These are phyloP conservation scores for Conoideocrella luteorostrata DNA, from an alignment of 2,329 filamentous ascomycete genomes.

Conservation along the genomic window DNA sequence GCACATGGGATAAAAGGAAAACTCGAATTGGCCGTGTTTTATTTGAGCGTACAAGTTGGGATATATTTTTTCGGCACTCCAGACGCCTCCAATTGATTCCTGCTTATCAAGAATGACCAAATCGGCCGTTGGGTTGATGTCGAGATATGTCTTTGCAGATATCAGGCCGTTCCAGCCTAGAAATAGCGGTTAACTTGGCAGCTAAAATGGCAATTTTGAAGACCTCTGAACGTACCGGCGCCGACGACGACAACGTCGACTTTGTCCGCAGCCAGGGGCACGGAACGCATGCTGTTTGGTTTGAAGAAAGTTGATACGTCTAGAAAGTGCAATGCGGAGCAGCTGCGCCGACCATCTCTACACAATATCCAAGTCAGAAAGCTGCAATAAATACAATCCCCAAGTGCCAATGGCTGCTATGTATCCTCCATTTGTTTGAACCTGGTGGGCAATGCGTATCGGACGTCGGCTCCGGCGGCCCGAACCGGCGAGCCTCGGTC, in stretches of 20 bases:
- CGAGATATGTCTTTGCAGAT: conserved; percentile 20
- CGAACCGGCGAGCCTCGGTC: too few species aligned
- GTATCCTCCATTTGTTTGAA: too few species aligned
- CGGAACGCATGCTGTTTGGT: not conserved
- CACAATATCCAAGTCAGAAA: too few species aligned
- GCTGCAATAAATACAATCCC: too few species aligned
- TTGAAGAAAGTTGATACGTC: not conserved
- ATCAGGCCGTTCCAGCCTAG: conserved; percentile 23
- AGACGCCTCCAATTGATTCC: conserved; percentile 19
- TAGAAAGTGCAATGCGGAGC: too few species aligned
- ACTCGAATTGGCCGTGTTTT: conserved; percentile 26
- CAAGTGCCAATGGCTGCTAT: too few species aligned
- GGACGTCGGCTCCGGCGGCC: too few species aligned
- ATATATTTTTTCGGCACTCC: conserved; percentile 21
- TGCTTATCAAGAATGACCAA: conserved; percentile 20
- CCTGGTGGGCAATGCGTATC: too few species aligned
- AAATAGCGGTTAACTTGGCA: not conserved
- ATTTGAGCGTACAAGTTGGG: conserved; percentile 26
- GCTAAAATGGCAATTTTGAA: not conserved
- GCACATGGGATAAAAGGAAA: conserved; percentile 25
- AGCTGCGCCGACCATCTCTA: too few species aligned
- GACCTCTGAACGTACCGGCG: not conserved
- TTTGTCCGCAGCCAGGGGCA: not conserved
- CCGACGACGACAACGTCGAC: not conserved
- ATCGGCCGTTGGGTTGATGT: conserved; percentile 16